These are phyloP conservation scores for Sordariomycetes sp. DNA, from an alignment of 2,329 filamentous ascomycete species.

Conservation along the genomic window DNA sequence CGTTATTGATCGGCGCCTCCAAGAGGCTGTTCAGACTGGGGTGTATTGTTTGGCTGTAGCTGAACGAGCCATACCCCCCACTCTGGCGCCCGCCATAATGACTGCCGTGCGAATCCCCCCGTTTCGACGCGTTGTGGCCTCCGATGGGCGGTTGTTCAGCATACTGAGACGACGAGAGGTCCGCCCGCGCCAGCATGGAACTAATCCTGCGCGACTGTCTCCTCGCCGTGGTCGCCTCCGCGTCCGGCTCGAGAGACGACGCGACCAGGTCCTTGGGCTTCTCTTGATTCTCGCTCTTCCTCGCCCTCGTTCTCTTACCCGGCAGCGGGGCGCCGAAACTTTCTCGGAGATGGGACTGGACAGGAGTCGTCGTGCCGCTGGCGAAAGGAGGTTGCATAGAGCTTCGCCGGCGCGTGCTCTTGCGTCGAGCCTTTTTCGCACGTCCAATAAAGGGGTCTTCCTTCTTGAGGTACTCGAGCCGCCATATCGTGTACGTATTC, in stretches of 20 bases:
- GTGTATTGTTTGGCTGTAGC: slow-evolving; percentile 30
- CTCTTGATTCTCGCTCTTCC: slow-evolving; percentile 37
- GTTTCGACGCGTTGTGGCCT: slow-evolving; percentile 33
- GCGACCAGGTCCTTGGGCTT: slow-evolving; percentile 43
- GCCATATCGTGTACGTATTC: slow-evolving; percentile 75
- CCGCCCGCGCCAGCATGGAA: slow-evolving; percentile 76
- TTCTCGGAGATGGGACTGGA: slow-evolving; percentile 58
- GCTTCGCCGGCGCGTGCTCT: slow-evolving; percentile 40
- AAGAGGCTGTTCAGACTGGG: slow-evolving; percentile 47
- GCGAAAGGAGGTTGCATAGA: slow-evolving; percentile 54
- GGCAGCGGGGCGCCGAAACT: slow-evolving; percentile 54
- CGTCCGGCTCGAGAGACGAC: slow-evolving; percentile 59
- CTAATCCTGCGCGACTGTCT: slow-evolving; percentile 69
- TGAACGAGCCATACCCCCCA: slow-evolving; percentile 23
- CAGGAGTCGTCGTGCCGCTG: slow-evolving; percentile 66
- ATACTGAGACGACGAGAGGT: slow-evolving; percentile 77
- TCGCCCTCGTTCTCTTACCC: slow-evolving; percentile 28
- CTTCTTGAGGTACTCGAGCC: slow-evolving; percentile 61
- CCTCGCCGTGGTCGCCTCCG: slow-evolving; percentile 33
- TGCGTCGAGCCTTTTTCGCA: slow-evolving; percentile 29
- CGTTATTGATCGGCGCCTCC: slow-evolving; percentile 54
- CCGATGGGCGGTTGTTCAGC: slow-evolving; percentile 44
- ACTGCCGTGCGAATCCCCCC: slow-evolving; percentile 63
- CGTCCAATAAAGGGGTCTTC: slow-evolving; percentile 41
- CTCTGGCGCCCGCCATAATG: slow-evolving; percentile 50